Evolutionary conservation across 2,329 filamentous ascomycete genomes (phyloP), one percentile per base, ranked within the genome.

Genomic region (Pseudogymnoascus sp.): DNA sequence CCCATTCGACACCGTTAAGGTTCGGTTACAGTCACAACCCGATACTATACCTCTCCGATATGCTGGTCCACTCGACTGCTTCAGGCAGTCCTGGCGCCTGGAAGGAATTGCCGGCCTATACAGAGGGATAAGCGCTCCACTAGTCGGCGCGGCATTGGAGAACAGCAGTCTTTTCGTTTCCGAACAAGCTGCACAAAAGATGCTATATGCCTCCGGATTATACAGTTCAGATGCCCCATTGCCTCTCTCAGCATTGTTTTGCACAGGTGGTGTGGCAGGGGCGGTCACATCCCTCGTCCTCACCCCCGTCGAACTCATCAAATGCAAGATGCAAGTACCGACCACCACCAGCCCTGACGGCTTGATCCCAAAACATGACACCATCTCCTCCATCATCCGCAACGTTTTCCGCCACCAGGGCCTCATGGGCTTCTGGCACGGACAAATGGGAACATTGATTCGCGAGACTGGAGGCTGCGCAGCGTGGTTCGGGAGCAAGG

Each of bases 1-100:
- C 73, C 94, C 94, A 24, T 99, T 99, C 76, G 94, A 99, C 76
- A 99, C 94, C 0, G 87, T 99, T 74, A 99, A 99, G 77, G 94
- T 99, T 63, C 89, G 94, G 40, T 84, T 99, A 9, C 94, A 99
- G 74, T 94, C 93, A n/a, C 93, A 97, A 74, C 90, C 92, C 35
- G 88, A 93, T 73, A 84, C 88, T 69, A 80, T 91, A 2, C 92
- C 91, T 13, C 83, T 92, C 17, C 86, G 84, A 63, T 97, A 97
- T 74, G 85, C 78, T 5, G 94, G 94, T 0, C 93, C 94, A 0
- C 70, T 97, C 65, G 94, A 99, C 76, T 97, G 94, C 77, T 96
- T 99, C 76, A 84, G 85, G 69, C 89, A 97, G 77, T 92, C 91
- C 7, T 79, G 96, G 66, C 83, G 82, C 65, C 81, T 84, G 44